Evolutionary conservation across 2,329 filamentous ascomycete species (phyloP).

Genomic region (Aspergillus jensenii): DNA sequence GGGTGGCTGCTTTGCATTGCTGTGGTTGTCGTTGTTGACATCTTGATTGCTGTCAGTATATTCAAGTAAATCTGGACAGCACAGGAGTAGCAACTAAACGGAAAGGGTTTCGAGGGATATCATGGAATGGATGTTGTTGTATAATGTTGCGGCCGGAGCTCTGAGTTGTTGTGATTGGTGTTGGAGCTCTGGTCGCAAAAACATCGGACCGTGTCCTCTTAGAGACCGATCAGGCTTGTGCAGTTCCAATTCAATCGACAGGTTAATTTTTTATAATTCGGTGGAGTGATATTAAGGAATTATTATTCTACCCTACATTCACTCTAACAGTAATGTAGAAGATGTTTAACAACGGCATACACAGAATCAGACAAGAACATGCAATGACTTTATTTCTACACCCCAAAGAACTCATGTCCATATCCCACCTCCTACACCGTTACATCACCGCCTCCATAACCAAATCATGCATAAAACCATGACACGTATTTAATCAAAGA

Average conservation of each 20-base stretch:
- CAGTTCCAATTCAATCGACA: no score
- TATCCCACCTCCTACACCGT: not conserved
- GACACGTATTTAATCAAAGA: not conserved
- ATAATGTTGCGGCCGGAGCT: not conserved
- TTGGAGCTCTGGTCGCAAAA: slow-evolving; percentile 22
- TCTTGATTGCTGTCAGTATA: slow-evolving; percentile 37
- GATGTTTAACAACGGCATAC: no score
- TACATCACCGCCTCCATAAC: not conserved
- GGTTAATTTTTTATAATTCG: no score
- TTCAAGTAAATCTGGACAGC: not conserved
- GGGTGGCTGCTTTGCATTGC: slow-evolving; percentile 75
- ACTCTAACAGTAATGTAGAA: no score
- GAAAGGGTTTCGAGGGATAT: not conserved
- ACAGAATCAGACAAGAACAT: no score
- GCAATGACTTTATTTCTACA: not conserved
- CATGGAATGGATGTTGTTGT: not conserved
- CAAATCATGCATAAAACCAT: slow-evolving; percentile 1
- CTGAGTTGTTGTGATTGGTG: not conserved
- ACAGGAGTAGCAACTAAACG: not conserved
- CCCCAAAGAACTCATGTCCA: not conserved
- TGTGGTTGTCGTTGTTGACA: slow-evolving; percentile 81
- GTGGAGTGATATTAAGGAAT: no score
- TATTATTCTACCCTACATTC: no score
- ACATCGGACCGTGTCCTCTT: slow-evolving; percentile 28
- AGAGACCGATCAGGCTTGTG: no score